phyloP scores from a whole-genome alignment of 2,329 filamentous ascomycete genomes.

The Aspergillus hiratsukae region DNA sequence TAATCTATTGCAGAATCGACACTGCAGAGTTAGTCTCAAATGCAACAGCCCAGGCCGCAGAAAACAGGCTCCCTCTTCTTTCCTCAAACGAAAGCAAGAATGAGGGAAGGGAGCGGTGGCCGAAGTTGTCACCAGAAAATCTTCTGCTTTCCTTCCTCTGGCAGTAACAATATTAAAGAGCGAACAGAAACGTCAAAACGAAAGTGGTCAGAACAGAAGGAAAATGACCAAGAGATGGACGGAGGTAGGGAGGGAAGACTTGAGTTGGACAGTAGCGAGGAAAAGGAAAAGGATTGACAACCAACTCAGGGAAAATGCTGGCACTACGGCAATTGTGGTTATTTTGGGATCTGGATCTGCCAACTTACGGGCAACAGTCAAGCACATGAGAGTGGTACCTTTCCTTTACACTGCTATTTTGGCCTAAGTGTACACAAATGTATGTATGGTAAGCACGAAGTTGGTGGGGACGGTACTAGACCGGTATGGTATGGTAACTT shows the following conservation, averaged over 20 bases:
- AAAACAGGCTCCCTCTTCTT: constrained; percentile 20
- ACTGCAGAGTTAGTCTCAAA: not conserved
- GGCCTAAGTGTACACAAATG: not conserved
- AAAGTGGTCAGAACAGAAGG: constrained; percentile 4
- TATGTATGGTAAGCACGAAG: not conserved
- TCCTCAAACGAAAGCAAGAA: constrained; percentile 25
- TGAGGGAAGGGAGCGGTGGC: constrained; percentile 20
- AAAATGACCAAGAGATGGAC: constrained; percentile 17
- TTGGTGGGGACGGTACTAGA: not conserved
- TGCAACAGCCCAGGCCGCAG: not conserved
- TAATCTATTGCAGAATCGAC: not conserved
- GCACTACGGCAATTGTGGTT: constrained; percentile 19
- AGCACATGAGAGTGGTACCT: constrained; percentile 8
- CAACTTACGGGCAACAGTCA: constrained; percentile 14
- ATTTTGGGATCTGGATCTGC: constrained; percentile 27
- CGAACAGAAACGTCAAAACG: constrained; percentile 3
- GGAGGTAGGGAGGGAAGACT: constrained; percentile 22
- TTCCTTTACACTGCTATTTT: not conserved
- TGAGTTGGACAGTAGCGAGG: constrained; percentile 20
- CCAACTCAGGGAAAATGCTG: constrained; percentile 10
- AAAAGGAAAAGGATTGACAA: constrained; percentile 23
- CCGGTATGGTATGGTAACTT: not conserved
- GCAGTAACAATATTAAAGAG: not conserved
- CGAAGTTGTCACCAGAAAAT: not conserved
- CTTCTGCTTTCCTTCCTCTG: not conserved